phyloP scores from a whole-genome alignment of 352 stramenopile species.

The Globisporangium rhizosaccharum region DNA sequence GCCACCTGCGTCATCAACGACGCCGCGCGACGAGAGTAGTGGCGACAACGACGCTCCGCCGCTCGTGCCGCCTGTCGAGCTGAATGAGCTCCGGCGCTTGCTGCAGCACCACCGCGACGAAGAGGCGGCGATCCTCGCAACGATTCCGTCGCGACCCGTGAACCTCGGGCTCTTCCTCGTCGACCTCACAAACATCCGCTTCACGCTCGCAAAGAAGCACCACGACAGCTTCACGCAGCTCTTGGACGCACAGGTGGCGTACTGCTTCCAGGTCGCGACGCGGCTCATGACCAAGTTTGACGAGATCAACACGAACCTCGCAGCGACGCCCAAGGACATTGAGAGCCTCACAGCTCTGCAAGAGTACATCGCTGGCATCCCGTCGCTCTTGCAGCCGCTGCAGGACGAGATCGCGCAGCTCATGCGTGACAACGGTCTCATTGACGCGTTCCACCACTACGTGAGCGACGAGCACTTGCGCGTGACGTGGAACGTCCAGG shows the following conservation, averaged over 20 bases:
- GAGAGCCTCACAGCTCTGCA: constrained; percentile 87
- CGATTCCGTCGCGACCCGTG: constrained; percentile 52
- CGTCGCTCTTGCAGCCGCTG: constrained; percentile 59
- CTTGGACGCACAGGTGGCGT: constrained; percentile 59
- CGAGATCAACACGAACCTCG: constrained; percentile 79
- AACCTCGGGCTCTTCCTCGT: constrained; percentile 79
- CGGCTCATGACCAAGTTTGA: constrained; percentile 82
- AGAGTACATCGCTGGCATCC: constrained; percentile 81
- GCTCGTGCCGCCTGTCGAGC: constrained; percentile 53
- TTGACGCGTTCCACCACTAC: constrained; percentile 82
- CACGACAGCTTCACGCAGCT: constrained; percentile 68
- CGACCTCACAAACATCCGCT: constrained; percentile 76
- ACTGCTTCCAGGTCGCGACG: constrained; percentile 59
- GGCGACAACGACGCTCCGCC: constrained; percentile 40
- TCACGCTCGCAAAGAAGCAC: constrained; percentile 71
- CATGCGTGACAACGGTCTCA: constrained; percentile 68
- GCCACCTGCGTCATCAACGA: constrained; percentile 18
- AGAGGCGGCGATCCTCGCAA: constrained; percentile 64
- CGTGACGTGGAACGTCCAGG: constrained; percentile 86
- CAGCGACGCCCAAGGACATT: constrained; percentile 85
- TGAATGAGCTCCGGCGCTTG: constrained; percentile 67
- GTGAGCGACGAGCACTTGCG: constrained; percentile 84
- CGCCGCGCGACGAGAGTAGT: constrained; percentile 22
- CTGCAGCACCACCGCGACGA: constrained; percentile 59
- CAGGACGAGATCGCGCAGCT: constrained; percentile 80